phyloP scores from a whole-genome alignment of 2,329 filamentous ascomycete species.

The Teratosphaeria destructans region DNA sequence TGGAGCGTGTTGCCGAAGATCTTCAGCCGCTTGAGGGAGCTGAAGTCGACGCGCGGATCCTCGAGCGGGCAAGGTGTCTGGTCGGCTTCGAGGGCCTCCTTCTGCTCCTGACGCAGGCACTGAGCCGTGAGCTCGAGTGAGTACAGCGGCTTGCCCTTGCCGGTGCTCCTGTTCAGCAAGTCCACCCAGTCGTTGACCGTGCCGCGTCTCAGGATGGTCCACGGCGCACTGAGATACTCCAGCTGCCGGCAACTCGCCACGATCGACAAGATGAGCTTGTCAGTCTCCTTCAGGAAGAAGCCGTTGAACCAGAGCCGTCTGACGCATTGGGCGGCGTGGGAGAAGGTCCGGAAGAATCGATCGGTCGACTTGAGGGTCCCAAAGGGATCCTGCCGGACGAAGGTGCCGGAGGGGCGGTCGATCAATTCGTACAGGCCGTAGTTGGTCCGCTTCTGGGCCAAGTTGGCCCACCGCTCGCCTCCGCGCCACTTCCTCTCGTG shows the following conservation, averaged over 20 bases:
- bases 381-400: conserved; percentile 44
- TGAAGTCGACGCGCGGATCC: conserved; percentile 37
- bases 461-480: conserved; percentile 41
- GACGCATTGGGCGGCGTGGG: conserved; percentile 38
- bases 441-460: conserved; percentile 30
- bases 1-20: conserved; percentile 45
- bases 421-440: conserved; percentile 41
- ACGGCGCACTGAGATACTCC: conserved; percentile 40
- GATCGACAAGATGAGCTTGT: conserved; percentile 39
- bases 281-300: conserved; percentile 42
- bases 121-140: conserved; percentile 43
- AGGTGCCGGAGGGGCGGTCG: conserved; percentile 34
- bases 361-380: conserved; percentile 38
- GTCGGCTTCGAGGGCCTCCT: conserved; percentile 30
- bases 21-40: conserved; percentile 41
- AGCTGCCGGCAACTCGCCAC: conserved; percentile 39
- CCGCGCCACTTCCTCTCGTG: conserved; percentile 45
- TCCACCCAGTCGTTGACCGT: conserved; percentile 38
- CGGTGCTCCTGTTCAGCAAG: conserved; percentile 33
- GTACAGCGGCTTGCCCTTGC: conserved; percentile 31
- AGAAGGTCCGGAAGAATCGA: conserved; percentile 35
- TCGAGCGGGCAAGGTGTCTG: conserved; percentile 29
- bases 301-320: conserved; percentile 46
- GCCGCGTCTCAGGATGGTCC: conserved; percentile 43
- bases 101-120: conserved; percentile 38